Conservation (phyloP, 805 yeast species). For the Yarrowia sp. region DNA sequence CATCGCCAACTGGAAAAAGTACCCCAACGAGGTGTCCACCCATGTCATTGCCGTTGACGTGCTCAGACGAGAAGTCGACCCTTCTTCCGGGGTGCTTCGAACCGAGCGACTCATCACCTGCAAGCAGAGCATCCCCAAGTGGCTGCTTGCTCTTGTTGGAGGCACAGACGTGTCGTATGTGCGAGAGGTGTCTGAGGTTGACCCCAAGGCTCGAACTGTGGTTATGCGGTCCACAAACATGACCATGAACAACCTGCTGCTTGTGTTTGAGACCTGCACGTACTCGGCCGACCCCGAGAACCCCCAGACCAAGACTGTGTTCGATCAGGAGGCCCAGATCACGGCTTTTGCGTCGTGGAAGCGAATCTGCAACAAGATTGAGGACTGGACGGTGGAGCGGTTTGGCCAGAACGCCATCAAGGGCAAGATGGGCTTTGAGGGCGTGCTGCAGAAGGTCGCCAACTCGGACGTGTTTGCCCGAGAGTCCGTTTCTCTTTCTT, state of each 20-base stretch:
- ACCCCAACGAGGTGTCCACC: constrained; percentile 89
- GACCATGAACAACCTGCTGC: constrained; percentile 71
- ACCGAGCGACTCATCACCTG: constrained; percentile 89
- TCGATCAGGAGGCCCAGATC: constrained; percentile 81
- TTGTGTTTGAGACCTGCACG: constrained; percentile 82
- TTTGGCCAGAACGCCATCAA: constrained; percentile 81
- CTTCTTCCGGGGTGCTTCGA: constrained; percentile 52
- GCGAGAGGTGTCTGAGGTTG: constrained; percentile 85
- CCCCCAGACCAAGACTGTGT: constrained; percentile 54
- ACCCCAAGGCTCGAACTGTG: constrained; percentile 59
- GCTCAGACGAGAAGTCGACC: constrained; percentile 64
- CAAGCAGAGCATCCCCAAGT: constrained; percentile 78
- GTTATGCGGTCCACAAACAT: constrained; percentile 82
- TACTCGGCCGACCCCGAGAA: constrained; percentile 66
- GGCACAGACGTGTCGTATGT: constrained; percentile 72
- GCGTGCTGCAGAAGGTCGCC: constrained; percentile 53
- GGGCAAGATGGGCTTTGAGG: constrained; percentile 83
- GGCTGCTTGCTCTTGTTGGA: constrained; percentile 75
- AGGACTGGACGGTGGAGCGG: constrained; percentile 88
- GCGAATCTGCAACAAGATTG: constrained; percentile 74
- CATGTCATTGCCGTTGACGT: constrained; percentile 95
- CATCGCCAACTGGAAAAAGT: constrained; percentile 94
- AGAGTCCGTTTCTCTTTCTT: constrained; percentile 17
- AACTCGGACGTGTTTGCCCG: constrained; percentile 29
- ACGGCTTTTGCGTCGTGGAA: constrained; percentile 75